Base-by-base conservation (phyloP, 169 alveolate species). In the Cryptosporidium canis region DNA sequence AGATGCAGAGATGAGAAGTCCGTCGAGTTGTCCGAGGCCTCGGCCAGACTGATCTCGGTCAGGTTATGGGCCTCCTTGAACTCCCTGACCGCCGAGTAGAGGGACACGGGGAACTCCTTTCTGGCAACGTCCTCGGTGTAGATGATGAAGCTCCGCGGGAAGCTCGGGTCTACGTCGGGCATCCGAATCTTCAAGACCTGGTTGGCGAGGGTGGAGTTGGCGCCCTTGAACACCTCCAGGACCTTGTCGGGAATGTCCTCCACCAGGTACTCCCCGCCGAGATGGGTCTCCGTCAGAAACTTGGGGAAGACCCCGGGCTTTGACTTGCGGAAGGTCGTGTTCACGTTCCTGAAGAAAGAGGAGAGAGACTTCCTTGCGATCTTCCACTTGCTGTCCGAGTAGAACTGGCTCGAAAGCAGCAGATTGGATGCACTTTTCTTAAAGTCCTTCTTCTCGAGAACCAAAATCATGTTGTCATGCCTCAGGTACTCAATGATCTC, bases 371-470 rank as follows among this genome's bases (percentile, higher is more conserved):
- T 77, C 27, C 51, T 41, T 11, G 66, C 37, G 6, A 12, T 56
- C 7, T 43, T 41, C 87, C 68, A 63, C 9, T 18, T 77, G 16
- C 72, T 31, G n/a, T 77, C 87, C 33, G 21, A 77, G 51, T 27
- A 77, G 14, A 24, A 29, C 31, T 31, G 51, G 14, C 66, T 77
- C 16, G 77, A 58, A 58, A 77, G 56, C 29, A 77, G 66, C 2
- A 77, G 21, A 24, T 55, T 43, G 11, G 63, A 58, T 2, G 72
- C 87, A 58, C 87, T 77, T 1, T 77, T 77, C n/a, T 61, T 77
- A 21, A 77, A 77, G 2, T 35, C 84, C 24, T 53, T 70, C 67
- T 70, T 70, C 21, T 45, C 67, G 16, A 48, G 21, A 27, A 70
- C 16, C 33, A 70, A 48, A 14, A 70, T 51, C 44, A 70, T 27